Evolutionary conservation across 306 rosid species (phyloP), one percentile per base, ranked within the genome.

Genomic region (Trifolium repens): DNA sequence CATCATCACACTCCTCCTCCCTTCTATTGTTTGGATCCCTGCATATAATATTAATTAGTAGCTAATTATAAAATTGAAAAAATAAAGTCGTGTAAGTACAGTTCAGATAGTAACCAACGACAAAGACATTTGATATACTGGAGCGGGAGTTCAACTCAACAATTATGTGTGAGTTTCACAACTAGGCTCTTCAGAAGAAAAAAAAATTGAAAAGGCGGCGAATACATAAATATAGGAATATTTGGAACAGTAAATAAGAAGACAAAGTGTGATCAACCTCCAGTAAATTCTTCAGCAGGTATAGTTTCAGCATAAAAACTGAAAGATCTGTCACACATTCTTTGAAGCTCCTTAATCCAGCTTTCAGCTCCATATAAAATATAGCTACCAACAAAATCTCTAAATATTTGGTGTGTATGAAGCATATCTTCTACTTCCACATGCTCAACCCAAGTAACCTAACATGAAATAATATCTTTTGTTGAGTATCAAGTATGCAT

Each of bases 371-470:
- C 98, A 61, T 80, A 94, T 4, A 88, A 88, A 17, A 26, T 24
- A 6, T 9, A 69, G 22, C 35, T 55, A 24, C 17, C 46, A 2
- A 88, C 62, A 47, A 90, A 67, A 82, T 88, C 87, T 67, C 83
- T 84, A 40, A 78, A 94, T 1, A 88, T 85, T n/a, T 58, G 63
- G 47, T 88, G 94, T 0, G 84, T 74, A 40, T 87, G 90, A 37
- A 67, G 63, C 68, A 65, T 79, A 24, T 84, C 90, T 46, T 90
- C 91, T 72, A 94, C 88, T 69, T 87, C 89, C 47, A 91, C 94
- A 57, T 88, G 98, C 42, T 94, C 97, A 7, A 88, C 79, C 97
- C 98, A 94, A 3, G 89, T 88, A 27, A 94, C 72, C 96, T 94
- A 73, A 49, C 50, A 9, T 37, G 26, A 7, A 37, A 64, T 43